Percentiles rank a stretch among this genome's conserved stretches.
Conservation (phyloP, 176 grass and related monocot genomes). For the Panicum miliaceum region DNA sequence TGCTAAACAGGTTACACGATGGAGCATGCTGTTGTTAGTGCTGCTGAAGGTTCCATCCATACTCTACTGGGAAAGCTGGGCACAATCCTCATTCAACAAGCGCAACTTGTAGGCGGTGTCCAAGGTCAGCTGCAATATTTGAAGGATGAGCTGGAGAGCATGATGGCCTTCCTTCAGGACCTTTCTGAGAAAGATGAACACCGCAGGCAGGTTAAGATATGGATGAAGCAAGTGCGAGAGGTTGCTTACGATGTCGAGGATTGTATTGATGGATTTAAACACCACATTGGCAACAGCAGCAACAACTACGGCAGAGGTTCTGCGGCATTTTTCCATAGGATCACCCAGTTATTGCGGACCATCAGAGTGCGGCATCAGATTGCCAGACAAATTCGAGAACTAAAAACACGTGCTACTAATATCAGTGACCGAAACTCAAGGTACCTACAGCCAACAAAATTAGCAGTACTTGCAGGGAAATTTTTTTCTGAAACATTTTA, state of each 20-base stretch:
- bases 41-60: slow-evolving; percentile 11
- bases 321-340: background rate
- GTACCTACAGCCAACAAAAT: too few relatives aligned
- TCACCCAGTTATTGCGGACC: background rate
- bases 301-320: too few relatives aligned
- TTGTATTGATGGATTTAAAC: slow-evolving; percentile 40
- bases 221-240: slow-evolving; percentile 53
- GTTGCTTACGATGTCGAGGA: slow-evolving; percentile 49
- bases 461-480: too few relatives aligned
- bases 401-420: slow-evolving; percentile 26
- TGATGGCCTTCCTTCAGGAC: slow-evolving; percentile 53
- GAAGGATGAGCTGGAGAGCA: slow-evolving; percentile 57
- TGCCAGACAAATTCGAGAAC: slow-evolving; percentile 44
- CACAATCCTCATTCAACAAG: slow-evolving; percentile 35
- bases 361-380: slow-evolving; percentile 3
- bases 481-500: too few relatives aligned
- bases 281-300: slow-evolving; percentile 20
- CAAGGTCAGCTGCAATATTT: slow-evolving; percentile 25
- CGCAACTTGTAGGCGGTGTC: slow-evolving; percentile 35
- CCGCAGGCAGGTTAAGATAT: slow-evolving; percentile 45
- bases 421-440: slow-evolving; percentile 36
- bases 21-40: slow-evolving; percentile 42
- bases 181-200: slow-evolving; percentile 37
- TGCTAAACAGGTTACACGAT: slow-evolving; percentile 32
- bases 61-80: slow-evolving; percentile 46